Base-by-base conservation (phyloP, 768 basidiomycete species). In the Hydnum rufescens region DNA sequence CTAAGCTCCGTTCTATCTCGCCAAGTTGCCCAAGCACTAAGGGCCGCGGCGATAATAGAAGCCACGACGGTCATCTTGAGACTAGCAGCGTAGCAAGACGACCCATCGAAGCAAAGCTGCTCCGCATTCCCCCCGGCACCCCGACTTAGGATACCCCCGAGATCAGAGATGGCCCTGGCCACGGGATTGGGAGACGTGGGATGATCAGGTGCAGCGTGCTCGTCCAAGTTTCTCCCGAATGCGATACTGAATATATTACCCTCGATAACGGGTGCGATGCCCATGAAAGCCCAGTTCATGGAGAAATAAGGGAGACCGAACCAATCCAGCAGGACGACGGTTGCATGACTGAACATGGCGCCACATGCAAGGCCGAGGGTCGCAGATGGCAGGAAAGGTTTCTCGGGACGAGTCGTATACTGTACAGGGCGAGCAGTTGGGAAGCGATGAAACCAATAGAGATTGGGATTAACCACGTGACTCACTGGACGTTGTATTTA, bases 211-310 rank as follows among this genome's bases (percentile, higher is more conserved):
- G 65, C 54, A 3, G 66, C 74, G 58, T 92, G 83, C 3, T 78
- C 70, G 58, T 93, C 89, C 29, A 89, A 71, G 58, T 85, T 81
- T 47, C 68, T 70, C 4, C 89, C 89, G 59, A 90, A 92, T 42
- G 78, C 68, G 49, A 92, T 58, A n/a, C 85, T 87, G 63, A 88
- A 83, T 1, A 89, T 46, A 65, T 90, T 92, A 0, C 81, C 81
- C 3, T 80, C 83, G 4, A 87, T 65, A 6, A 66, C 61, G 1
- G 89, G 85, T 0, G 82, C 74, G 46, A 86, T 65, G 19, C 76
- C 74, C 25, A 82, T 68, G 61, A 74, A 84, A 5, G 86, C 87
- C 82, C 81, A 88, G 64, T 90, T 90, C 66, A 89, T 80, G 1
- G 78, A 16, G 16, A 51, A 26, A 8, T 5, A 32, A 4, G 42